phyloP scores from a whole-genome alignment of 2,329 filamentous ascomycete species.

The Fusarium sp. region DNA sequence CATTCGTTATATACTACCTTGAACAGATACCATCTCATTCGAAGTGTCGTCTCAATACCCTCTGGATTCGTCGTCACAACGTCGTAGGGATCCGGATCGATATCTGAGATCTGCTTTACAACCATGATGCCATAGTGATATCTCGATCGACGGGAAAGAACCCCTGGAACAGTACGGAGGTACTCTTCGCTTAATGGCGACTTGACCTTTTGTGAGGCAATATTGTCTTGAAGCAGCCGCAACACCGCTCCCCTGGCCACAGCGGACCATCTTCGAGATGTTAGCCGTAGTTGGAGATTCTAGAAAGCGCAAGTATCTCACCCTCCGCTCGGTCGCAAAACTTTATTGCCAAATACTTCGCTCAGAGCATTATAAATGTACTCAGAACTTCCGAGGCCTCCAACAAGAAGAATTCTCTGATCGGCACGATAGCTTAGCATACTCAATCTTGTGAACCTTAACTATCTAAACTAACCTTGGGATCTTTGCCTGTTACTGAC shows the following conservation, averaged over 20 bases:
- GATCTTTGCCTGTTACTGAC: background rate
- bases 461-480: background rate
- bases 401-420: background rate
- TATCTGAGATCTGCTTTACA: no score
- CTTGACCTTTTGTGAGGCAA: background rate
- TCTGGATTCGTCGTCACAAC: no score
- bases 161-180: no score
- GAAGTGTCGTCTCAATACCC: no score
- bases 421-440: no score
- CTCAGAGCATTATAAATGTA: background rate
- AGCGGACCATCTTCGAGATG: background rate
- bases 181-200: background rate
- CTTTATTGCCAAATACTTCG: background rate
- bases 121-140: background rate
- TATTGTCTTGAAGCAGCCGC: background rate
- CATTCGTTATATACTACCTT: no score
- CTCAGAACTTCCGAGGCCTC: background rate
- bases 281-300: no score
- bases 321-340: background rate
- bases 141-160: background rate
- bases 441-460: no score
- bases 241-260: background rate
- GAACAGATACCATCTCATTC: no score
- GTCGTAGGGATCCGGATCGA: no score
- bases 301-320: no score